Conservation (phyloP, 768 basidiomycete genomes). For the Suillus tomentosus region DNA sequence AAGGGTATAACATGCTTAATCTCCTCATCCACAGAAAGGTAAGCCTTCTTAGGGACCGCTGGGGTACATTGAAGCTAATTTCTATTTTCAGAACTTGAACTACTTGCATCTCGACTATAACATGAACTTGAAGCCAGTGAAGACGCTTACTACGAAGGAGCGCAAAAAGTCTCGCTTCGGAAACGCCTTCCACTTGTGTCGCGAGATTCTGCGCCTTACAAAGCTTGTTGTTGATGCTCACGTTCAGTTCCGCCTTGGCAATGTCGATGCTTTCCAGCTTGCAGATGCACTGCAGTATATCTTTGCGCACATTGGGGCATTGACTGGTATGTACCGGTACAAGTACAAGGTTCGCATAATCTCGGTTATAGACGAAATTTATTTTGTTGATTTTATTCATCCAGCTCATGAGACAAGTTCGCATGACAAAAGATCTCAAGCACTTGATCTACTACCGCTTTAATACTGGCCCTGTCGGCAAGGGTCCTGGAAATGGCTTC, state of each 20-base stretch:
- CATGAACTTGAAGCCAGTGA: conserved; percentile 97
- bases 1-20: conserved; percentile 99
- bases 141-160: conserved; percentile 98
- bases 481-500: conserved; percentile 98
- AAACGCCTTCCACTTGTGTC: conserved; percentile 97
- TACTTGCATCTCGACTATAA: conserved; percentile 97
- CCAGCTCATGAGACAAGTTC: conserved; percentile 97
- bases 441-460: conserved; percentile 98
- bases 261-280: conserved; percentile 98
- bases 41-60: conserved; percentile 11
- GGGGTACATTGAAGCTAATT: conserved; percentile 1
- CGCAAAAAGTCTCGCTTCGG: conserved; percentile 99
- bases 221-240: conserved; percentile 99
- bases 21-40: conserved; percentile 98
- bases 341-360: conserved; percentile 83
- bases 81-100: conserved; percentile 67
- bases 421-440: conserved; percentile 99
- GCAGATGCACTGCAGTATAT: conserved; percentile 98
- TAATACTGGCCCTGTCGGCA: conserved; percentile 99
- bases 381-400: conserved; percentile 12
- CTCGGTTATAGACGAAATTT: background rate
- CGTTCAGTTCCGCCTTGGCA: conserved; percentile 97
- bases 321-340: conserved; percentile 99
- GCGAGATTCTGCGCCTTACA: conserved; percentile 96
- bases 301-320: conserved; percentile 94